These are phyloP conservation scores for Cyclocybe aegerita DNA, from an alignment of 768 basidiomycete species.

Conservation along the genomic window DNA sequence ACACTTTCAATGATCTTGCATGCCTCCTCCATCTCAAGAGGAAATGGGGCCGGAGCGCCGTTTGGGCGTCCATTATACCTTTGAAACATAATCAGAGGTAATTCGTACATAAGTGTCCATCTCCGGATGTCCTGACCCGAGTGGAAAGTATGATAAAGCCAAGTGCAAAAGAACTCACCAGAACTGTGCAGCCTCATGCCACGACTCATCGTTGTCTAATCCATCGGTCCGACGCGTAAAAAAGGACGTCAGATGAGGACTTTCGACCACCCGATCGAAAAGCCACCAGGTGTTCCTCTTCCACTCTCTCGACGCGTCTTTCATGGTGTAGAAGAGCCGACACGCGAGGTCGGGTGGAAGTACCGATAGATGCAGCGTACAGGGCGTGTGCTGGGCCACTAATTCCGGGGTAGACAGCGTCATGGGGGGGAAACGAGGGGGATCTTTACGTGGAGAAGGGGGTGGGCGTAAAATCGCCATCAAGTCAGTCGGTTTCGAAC, in stretches of 20 bases:
- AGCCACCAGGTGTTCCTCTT: slow-evolving; percentile 82
- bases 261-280: slow-evolving; percentile 79
- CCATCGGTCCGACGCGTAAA: slow-evolving; percentile 57
- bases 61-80: slow-evolving; percentile 82
- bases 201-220: slow-evolving; percentile 42
- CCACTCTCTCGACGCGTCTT: slow-evolving; percentile 62
- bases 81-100: neutral
- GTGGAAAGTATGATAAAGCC: neutral
- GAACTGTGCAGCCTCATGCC: slow-evolving; percentile 74
- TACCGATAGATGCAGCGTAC: slow-evolving; percentile 68
- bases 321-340: slow-evolving; percentile 71
- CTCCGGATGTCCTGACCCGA: neutral
- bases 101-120: neutral
- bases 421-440: slow-evolving; percentile 54
- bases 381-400: slow-evolving; percentile 70
- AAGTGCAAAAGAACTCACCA: slow-evolving; percentile 46
- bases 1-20: slow-evolving; percentile 66
- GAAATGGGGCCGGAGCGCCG: slow-evolving; percentile 55
- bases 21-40: slow-evolving; percentile 74
- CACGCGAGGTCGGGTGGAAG: slow-evolving; percentile 78
- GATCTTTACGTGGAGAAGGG: slow-evolving; percentile 32
- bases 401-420: slow-evolving; percentile 60
- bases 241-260: slow-evolving; percentile 81
- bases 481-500: slow-evolving; percentile 41
- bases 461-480: slow-evolving; percentile 59